phyloP scores from a whole-genome alignment of 495 filamentous ascomycete genomes.

The Penicillium turbatum region DNA sequence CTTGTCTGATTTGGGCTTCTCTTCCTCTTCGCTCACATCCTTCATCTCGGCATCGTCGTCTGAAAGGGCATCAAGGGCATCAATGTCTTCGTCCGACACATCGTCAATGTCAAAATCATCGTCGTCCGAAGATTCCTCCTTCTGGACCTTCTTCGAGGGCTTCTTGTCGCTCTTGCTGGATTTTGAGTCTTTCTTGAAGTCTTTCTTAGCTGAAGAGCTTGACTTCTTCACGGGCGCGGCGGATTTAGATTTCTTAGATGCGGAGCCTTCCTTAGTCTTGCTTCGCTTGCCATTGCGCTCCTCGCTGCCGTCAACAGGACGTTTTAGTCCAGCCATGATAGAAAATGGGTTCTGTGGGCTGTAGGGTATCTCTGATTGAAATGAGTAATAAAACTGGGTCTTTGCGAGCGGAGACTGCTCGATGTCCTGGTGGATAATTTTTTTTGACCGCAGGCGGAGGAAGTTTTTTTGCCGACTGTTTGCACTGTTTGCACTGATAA shows the following conservation, averaged over 20 bases:
- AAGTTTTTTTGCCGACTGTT: conserved; percentile 37
- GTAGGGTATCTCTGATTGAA: not conserved
- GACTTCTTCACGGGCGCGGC: conserved; percentile 33
- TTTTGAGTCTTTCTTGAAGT: conserved; percentile 25
- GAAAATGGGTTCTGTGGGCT: not conserved
- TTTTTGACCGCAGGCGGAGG: conserved; percentile 31
- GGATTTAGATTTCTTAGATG: conserved; percentile 35
- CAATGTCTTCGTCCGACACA: conserved; percentile 36
- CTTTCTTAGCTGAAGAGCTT: conserved; percentile 24
- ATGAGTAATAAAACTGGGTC: conserved; percentile 10
- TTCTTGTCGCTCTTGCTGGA: conserved; percentile 33
- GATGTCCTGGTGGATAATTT: conserved; percentile 28
- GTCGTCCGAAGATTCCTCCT: conserved; percentile 34
- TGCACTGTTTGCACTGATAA: conserved; percentile 38
- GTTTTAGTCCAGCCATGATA: conserved; percentile 45
- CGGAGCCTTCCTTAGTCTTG: conserved; percentile 39
- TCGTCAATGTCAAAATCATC: conserved; percentile 45
- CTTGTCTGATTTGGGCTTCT: conserved; percentile 19
- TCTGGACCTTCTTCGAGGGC: conserved; percentile 29
- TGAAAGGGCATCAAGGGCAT: conserved; percentile 25
- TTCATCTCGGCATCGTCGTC: conserved; percentile 39
- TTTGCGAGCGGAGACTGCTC: conserved; percentile 23
- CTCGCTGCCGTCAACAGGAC: conserved; percentile 38
- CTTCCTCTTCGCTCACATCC: conserved; percentile 28
- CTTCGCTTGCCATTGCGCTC: conserved; percentile 48